phyloP scores from a whole-genome alignment of 2,329 filamentous ascomycete genomes.

The Pestalotiopsis sp. region DNA sequence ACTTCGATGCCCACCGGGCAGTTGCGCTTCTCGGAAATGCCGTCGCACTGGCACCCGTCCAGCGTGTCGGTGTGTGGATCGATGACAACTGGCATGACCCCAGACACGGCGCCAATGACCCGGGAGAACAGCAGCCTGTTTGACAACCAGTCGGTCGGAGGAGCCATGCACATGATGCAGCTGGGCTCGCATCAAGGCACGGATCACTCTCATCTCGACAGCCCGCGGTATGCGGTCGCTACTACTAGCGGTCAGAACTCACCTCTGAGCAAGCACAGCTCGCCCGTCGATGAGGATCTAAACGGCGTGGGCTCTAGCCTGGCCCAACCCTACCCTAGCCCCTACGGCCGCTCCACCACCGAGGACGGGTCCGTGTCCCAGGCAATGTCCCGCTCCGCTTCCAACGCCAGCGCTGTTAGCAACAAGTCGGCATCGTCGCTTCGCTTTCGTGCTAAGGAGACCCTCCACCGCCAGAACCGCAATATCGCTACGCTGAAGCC shows the following conservation, averaged over 20 bases:
- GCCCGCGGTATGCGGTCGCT: conserved; percentile 17
- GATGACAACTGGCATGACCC: conserved; percentile 33
- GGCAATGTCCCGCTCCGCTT: conserved; percentile 50
- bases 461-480: conserved; percentile 46
- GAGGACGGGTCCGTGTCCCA: conserved; percentile 32
- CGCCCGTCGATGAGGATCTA: conserved; percentile 25
- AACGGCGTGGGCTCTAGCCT: conserved; percentile 39
- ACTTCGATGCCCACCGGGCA: conserved; percentile 2
- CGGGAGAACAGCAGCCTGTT: conserved; percentile 33
- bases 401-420: conserved; percentile 42
- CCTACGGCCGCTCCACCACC: conserved; percentile 29
- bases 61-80: conserved; percentile 34
- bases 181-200: conserved; percentile 31
- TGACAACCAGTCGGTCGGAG: conserved; percentile 27
- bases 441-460: conserved; percentile 47
- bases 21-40: conserved; percentile 20
- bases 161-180: conserved; percentile 32
- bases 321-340: conserved; percentile 23
- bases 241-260: conserved; percentile 24
- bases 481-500: conserved; percentile 41
- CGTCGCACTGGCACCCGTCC: conserved; percentile 22
- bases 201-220: conserved; percentile 22
- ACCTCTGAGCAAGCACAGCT: conserved; percentile 25
- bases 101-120: conserved; percentile 33
- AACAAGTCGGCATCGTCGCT: conserved; percentile 45